Base-by-base conservation (phyloP, 139 green algal genomes). In the Picochlorum sp. region DNA sequence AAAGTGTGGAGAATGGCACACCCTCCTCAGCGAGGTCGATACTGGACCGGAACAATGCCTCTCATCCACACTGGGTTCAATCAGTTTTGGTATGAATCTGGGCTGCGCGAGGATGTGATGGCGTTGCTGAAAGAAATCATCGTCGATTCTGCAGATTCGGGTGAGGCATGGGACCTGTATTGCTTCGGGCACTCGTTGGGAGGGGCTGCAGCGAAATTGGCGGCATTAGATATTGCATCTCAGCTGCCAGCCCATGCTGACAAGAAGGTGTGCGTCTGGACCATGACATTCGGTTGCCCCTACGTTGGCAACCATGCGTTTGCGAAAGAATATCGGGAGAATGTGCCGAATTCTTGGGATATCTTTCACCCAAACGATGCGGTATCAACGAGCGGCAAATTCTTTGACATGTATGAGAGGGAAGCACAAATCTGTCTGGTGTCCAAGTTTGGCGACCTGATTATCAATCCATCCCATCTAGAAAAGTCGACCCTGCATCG, bases 241-340 rank as follows among this genome's bases (percentile, higher is more conserved):
- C 34, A 41, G 34, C 34, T 41, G 8, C 34, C 34, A 41, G 34
- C 7, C 34, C 34, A 41, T 11, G 8, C 34, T 41, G 34, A 41
- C 7, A 41, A 11, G 8, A 41, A 14, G 28, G 46, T 23, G 41
- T 4, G 21, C 13, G 11, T 69, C 2, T 15, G 18, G 37, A 51
- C 26, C 47, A 74, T 69, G 62, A 79, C 80, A 21, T 85, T 76
- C 68, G 76, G 80, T 21, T 71, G 68, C 1, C 82, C 80, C 0
- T 66, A 74, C 24, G 56, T 65, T 0, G 82, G 82, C 59, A 87
- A 89, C 71, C 56, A 73, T 50, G 61, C 68, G 4, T 85, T 82
- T 71, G 77, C 77, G 9, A 26, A 32, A 26, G 65, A 75, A 9
- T 83, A 80, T 49, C 63, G 64, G 8, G 18, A 59, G 7, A 37